These are phyloP conservation scores for Tetragonia tetragonoides DNA, from an alignment of 148 eudicot species.

Conservation along the genomic window DNA sequence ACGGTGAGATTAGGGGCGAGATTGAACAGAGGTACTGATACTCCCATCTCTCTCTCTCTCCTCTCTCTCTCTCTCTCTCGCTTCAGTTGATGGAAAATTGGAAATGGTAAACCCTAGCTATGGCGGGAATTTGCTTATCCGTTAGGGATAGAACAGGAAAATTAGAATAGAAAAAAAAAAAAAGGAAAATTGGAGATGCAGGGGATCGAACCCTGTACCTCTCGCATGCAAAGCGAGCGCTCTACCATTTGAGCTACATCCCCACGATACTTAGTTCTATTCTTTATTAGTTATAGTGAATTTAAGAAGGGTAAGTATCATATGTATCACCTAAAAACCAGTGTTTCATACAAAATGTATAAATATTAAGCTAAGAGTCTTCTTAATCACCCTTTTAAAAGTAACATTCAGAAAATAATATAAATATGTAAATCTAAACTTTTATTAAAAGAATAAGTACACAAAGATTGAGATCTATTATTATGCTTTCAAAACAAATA, in stretches of 20 bases:
- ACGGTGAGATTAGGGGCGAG: constrained; percentile 61
- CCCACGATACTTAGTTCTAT: neutral
- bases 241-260: constrained; percentile 63
- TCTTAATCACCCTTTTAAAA: too few species aligned
- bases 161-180: neutral
- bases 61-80: neutral
- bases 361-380: too few species aligned
- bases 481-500: too few species aligned
- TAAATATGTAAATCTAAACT: too few species aligned
- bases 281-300: too few species aligned
- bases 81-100: neutral
- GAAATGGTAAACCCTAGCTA: neutral
- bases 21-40: constrained; percentile 60
- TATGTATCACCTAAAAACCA: too few species aligned
- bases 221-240: constrained; percentile 57
- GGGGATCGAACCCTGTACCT: constrained; percentile 37
- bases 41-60: neutral
- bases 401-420: too few species aligned
- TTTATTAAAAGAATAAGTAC: too few species aligned
- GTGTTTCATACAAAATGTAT: too few species aligned
- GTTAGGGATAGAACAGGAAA: neutral
- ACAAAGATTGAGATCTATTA: too few species aligned
- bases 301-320: too few species aligned
- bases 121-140: constrained; percentile 3
- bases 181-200: constrained; percentile 20